Evolutionary conservation across 2,329 filamentous ascomycete genomes (phyloP).

Genomic region (Juglanconis sp.): DNA sequence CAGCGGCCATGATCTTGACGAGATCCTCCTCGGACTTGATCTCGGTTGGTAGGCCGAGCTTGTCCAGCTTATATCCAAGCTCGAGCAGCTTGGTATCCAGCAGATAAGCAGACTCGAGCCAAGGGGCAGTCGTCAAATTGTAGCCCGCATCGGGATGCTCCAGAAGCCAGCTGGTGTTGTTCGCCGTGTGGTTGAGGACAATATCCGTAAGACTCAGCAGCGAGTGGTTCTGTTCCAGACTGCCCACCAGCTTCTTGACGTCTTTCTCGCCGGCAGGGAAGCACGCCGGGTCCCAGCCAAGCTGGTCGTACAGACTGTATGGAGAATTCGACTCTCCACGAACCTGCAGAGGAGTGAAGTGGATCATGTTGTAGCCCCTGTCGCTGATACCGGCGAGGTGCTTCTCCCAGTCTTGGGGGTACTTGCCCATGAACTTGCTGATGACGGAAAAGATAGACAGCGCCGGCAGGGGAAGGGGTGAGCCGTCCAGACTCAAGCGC

Average conservation of each 20-base stretch:
- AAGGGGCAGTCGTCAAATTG: constrained; percentile 85
- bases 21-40: constrained; percentile 71
- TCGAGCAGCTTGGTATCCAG: constrained; percentile 65
- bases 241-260: constrained; percentile 70
- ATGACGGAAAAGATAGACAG: constrained; percentile 90
- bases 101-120: constrained; percentile 62
- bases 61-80: constrained; percentile 69
- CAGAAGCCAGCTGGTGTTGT: constrained; percentile 92
- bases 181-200: constrained; percentile 95
- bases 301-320: constrained; percentile 93
- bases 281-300: constrained; percentile 74
- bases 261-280: constrained; percentile 87
- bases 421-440: constrained; percentile 97
- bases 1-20: constrained; percentile 74
- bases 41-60: constrained; percentile 71
- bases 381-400: constrained; percentile 85
- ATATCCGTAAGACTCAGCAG: constrained; percentile 90
- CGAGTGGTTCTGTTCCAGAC: constrained; percentile 80
- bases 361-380: constrained; percentile 97
- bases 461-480: constrained; percentile 76
- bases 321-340: constrained; percentile 91
- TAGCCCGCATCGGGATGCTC: constrained; percentile 95
- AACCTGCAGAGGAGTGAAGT: constrained; percentile 91
- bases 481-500: constrained; percentile 68
- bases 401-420: constrained; percentile 83